Evolutionary conservation across 2,329 filamentous ascomycete species (phyloP).

Genomic region (Elsinoe australis): DNA sequence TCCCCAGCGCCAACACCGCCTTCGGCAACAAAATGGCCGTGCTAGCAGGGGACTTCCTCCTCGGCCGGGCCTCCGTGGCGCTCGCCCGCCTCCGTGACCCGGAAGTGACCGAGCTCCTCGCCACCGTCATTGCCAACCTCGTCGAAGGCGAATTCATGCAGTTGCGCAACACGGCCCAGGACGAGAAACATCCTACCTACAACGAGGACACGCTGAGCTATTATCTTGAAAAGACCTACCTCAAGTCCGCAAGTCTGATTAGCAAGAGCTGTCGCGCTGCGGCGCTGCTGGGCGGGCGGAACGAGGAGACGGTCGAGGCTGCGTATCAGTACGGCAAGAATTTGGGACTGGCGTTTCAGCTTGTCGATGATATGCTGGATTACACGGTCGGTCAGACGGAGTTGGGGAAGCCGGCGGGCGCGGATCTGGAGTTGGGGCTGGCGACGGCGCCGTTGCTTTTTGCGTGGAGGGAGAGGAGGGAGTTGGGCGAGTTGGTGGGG

Average conservation of each 20-base stretch:
- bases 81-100: conserved; percentile 83
- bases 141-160: conserved; percentile 99
- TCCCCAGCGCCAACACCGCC: conserved; percentile 81
- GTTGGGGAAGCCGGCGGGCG: conserved; percentile 88
- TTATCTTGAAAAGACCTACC: conserved; percentile 96
- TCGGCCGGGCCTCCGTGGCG: conserved; percentile 87
- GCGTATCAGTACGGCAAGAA: conserved; percentile 92
- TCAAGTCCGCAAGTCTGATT: conserved; percentile 93
- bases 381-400: conserved; percentile 81
- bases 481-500: conserved; percentile 80
- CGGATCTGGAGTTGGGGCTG: conserved; percentile 84
- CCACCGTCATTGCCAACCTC: conserved; percentile 93
- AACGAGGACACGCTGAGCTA: conserved; percentile 85
- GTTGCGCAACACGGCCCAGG: conserved; percentile 86
- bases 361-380: conserved; percentile 96
- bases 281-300: conserved; percentile 72
- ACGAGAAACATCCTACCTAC: conserved; percentile 77
- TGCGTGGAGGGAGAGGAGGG: conserved; percentile 74
- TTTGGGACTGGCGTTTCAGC: conserved; percentile 86
- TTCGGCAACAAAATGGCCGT: conserved; percentile 99
- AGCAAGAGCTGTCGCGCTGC: conserved; percentile 91
- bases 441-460: conserved; percentile 91
- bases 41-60: conserved; percentile 88
- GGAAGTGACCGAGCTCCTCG: conserved; percentile 88
- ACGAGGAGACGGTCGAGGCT: conserved; percentile 74